Evolutionary conservation across 768 basidiomycete species (phyloP).

Genomic region (Lentinula raphanica): DNA sequence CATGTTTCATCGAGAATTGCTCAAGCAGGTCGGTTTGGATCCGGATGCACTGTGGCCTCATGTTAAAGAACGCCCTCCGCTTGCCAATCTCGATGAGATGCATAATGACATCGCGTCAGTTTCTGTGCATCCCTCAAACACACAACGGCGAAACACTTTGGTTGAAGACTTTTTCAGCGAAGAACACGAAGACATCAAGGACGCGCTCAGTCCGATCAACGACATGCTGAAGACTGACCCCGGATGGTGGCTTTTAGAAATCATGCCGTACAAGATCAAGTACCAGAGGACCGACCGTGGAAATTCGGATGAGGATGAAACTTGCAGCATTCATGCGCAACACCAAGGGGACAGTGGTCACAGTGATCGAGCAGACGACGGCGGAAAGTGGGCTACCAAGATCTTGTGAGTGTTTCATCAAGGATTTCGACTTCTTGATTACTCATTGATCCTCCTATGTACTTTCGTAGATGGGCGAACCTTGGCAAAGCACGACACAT

Average conservation of each 20-base stretch:
- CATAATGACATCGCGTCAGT: constrained; percentile 13
- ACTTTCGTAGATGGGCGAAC: constrained; percentile 19
- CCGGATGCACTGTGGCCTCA: constrained; percentile 36
- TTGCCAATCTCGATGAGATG: constrained; percentile 23
- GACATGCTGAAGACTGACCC: constrained; percentile 48
- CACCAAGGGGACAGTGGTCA: background rate
- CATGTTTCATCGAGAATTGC: constrained; percentile 45
- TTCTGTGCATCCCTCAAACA: constrained; percentile 6
- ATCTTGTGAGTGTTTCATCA: constrained; percentile 29
- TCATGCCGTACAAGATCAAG: constrained; percentile 35
- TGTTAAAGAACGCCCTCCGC: constrained; percentile 36
- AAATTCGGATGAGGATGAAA: background rate
- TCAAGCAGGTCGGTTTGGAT: constrained; percentile 44
- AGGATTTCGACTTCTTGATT: background rate
- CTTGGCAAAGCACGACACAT: constrained; percentile 37
- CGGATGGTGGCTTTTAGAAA: constrained; percentile 67
- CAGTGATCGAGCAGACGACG: background rate
- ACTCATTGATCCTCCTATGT: background rate
- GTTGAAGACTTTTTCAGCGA: constrained; percentile 27
- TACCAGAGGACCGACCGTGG: constrained; percentile 28
- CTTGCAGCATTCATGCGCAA: too few relatives aligned
- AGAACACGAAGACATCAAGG: constrained; percentile 60
- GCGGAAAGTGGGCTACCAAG: constrained; percentile 30
- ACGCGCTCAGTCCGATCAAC: constrained; percentile 46
- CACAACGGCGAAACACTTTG: constrained; percentile 14